These are phyloP conservation scores for Tylopilus sp. DNA, from an alignment of 768 basidiomycete genomes.

Conservation along the genomic window DNA sequence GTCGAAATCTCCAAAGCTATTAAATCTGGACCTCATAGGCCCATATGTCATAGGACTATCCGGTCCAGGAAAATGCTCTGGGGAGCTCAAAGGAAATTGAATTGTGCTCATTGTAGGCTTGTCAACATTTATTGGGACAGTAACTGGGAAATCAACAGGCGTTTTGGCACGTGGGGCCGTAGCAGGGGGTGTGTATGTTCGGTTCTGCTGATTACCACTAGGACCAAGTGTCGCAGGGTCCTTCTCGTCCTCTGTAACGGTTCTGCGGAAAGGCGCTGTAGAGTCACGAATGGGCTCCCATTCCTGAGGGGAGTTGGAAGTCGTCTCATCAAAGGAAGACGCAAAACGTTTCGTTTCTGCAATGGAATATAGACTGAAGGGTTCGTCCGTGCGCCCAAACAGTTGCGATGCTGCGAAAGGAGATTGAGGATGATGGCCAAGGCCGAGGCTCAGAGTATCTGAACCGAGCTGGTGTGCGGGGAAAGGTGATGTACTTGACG, in stretches of 20 bases:
- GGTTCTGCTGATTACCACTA: slow-evolving; percentile 35
- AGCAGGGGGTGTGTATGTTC: slow-evolving; percentile 23
- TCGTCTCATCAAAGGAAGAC: slow-evolving; percentile 53
- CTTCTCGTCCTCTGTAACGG: slow-evolving; percentile 74
- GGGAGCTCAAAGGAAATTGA: slow-evolving; percentile 77
- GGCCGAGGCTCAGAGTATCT: slow-evolving; percentile 35
- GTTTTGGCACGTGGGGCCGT: slow-evolving; percentile 44
- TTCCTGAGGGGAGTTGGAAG: slow-evolving; percentile 46
- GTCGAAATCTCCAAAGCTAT: slow-evolving; percentile 73
- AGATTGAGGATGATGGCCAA: slow-evolving; percentile 66
- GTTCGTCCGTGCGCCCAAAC: slow-evolving; percentile 73
- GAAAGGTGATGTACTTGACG: slow-evolving; percentile 65
- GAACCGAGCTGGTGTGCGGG: slow-evolving; percentile 74
- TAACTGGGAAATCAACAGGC: slow-evolving; percentile 55
- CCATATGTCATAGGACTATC: slow-evolving; percentile 55
- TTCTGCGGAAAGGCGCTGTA: slow-evolving; percentile 72
- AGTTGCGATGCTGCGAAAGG: slow-evolving; percentile 87
- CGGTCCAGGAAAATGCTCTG: slow-evolving; percentile 51
- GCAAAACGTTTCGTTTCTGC: slow-evolving; percentile 64
- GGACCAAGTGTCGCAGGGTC: slow-evolving; percentile 45
- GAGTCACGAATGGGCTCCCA: slow-evolving; percentile 52
- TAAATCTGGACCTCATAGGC: slow-evolving; percentile 57
- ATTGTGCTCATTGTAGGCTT: slow-evolving; percentile 60
- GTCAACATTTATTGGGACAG: slow-evolving; percentile 49
- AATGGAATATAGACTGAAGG: slow-evolving; percentile 79